A percentile compares a stretch with the other conserved stretches of the same genome.
phyloP scores from a whole-genome alignment of 2,329 filamentous ascomycete genomes.

The Huntiella savannae region DNA sequence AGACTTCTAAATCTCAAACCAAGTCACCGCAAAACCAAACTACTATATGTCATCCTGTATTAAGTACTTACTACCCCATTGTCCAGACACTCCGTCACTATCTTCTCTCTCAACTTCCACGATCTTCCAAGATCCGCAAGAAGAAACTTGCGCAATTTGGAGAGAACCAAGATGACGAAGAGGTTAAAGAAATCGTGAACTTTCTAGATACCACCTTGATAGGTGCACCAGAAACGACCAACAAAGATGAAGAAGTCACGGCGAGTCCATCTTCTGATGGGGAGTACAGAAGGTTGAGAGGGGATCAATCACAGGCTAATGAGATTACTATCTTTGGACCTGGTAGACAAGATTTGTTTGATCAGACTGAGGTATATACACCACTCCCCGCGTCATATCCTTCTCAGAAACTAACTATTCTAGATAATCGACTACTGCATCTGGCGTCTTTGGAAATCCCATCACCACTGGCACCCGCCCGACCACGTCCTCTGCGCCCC shows the following conservation, averaged over 20 bases:
- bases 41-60: not conserved
- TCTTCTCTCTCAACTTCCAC: constrained; percentile 44
- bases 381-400: constrained; percentile 1
- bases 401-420: not conserved
- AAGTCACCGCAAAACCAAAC: not conserved
- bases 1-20: not conserved
- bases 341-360: constrained; percentile 24
- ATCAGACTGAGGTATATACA: constrained; percentile 42
- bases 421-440: constrained; percentile 63
- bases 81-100: constrained; percentile 53
- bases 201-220: constrained; percentile 12
- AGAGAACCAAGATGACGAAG: constrained; percentile 18
- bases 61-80: constrained; percentile 36
- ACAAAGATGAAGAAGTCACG: not conserved
- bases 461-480: constrained; percentile 24
- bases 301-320: constrained; percentile 17
- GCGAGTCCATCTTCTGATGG: not conserved
- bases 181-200: constrained; percentile 10
- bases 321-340: constrained; percentile 30
- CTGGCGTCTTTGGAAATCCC: constrained; percentile 45
- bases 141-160: constrained; percentile 35
- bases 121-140: constrained; percentile 42
- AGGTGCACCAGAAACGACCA: not conserved
- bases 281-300: not conserved
- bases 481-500: constrained; percentile 72